Evolutionary conservation across 129 eudicot genomes (phyloP).

Genomic region (Flaveria brownii): DNA sequence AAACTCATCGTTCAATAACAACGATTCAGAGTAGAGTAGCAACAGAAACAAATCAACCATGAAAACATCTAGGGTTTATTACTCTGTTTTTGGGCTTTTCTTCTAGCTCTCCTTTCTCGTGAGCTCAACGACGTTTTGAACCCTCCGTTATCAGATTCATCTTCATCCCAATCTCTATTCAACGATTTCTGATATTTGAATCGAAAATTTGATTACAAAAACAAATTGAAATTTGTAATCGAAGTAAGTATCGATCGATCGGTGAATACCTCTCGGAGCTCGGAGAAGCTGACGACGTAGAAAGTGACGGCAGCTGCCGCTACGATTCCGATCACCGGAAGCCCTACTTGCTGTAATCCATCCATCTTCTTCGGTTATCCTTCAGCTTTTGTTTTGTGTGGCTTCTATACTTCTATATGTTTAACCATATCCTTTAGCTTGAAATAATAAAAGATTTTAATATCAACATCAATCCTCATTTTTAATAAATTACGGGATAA

Average conservation of each 20-base stretch:
- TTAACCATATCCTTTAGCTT: conserved; percentile 14
- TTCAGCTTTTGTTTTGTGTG: conserved; percentile 24
- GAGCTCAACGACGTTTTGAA: conserved; percentile 67
- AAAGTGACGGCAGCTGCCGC: conserved; percentile 93
- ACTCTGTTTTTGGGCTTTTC: conserved; percentile 62
- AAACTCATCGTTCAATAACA: background rate
- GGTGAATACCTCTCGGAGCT: conserved; percentile 69
- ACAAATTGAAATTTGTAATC: background rate
- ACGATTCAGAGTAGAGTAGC: too few relatives aligned
- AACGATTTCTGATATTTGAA: conserved; percentile 63
- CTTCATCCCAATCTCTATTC: conserved; percentile 66
- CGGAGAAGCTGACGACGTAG: conserved; percentile 84
- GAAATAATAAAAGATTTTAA: background rate
- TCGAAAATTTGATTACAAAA: background rate
- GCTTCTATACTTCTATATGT: conserved; percentile 1
- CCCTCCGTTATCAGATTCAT: conserved; percentile 42
- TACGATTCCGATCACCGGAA: conserved; percentile 71
- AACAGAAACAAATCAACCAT: too few relatives aligned
- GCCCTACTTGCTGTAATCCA: conserved; percentile 65
- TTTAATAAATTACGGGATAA: too few relatives aligned
- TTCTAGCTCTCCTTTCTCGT: conserved; percentile 68
- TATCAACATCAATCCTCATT: too few relatives aligned
- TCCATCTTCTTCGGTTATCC: conserved; percentile 61
- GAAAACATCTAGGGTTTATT: conserved; percentile 36
- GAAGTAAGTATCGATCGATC: background rate